Base-by-base conservation (phyloP, 306 rosid genomes). In the Canavalia gladiata region DNA sequence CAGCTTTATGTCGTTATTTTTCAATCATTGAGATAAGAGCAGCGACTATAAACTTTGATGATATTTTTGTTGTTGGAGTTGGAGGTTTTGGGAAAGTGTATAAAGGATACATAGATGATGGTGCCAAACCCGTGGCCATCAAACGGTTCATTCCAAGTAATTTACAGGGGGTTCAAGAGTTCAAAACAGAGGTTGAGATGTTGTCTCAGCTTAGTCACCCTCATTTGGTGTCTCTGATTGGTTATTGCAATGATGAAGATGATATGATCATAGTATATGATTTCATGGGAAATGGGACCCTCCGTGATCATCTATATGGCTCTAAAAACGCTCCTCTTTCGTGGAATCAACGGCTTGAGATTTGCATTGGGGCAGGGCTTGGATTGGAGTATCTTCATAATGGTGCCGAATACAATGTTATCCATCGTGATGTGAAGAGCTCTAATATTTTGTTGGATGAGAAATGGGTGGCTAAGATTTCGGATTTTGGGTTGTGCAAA, bases 371-470 rank as follows among this genome's bases (percentile, higher is more conserved):
- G 0, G 85, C 82, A 0, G 90, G 76, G 0, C 46, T 11, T 0
- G 88, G 91, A 0, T 9, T 90, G 28, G 81, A 88, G 18, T 86
- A 86, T 31, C 87, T 88, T 0, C 94, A 90, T 12, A 10, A 7
- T 0, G 88, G 90, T 0, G 67, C 76, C 10, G 75, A 49, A 5
- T 47, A 65, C 7, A 73, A 46, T 0, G 77, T 90, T 56, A 90
- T 90, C 8, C 94, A 88, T 31, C 90, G 90, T 5, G 93, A 90
- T 7, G 85, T 90, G 4, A 90, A 86, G 69, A 68, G 85, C 1
- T 74, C 85, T 0, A 87, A 87, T 1, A 87, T 90, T 3, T 31
- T 89, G 3, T 45, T 87, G 35, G 89, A 89, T 5, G 88, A 85
- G 8, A 80, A 84, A 6, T 64, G 49, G 49, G 70, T 37, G 9